A percentile compares a stretch with the other conserved stretches of the same genome.
Conservation (phyloP, 2,329 filamentous ascomycete genomes). For the Trichoderma atroviride region DNA sequence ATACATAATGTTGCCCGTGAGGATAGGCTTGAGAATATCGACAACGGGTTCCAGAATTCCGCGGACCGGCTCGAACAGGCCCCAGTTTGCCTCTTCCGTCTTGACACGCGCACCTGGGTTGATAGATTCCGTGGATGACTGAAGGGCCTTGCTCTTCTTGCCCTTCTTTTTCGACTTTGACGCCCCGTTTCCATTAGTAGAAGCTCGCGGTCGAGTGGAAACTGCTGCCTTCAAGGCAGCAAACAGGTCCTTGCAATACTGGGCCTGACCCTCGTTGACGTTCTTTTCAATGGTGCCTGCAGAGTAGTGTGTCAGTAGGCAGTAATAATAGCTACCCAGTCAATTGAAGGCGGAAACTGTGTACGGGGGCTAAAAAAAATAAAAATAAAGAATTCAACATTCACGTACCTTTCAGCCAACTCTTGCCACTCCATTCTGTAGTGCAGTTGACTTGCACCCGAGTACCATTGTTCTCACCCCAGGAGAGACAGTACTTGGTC, state of each 20-base stretch:
- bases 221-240: slow-evolving; percentile 74
- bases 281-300: slow-evolving; percentile 93
- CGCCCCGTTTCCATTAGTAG: slow-evolving; percentile 49
- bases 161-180: slow-evolving; percentile 65
- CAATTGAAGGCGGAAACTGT: background rate
- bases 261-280: slow-evolving; percentile 83
- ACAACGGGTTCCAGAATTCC: slow-evolving; percentile 69
- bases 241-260: slow-evolving; percentile 80
- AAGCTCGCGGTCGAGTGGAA: slow-evolving; percentile 61
- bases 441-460: slow-evolving; percentile 84
- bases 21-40: slow-evolving; percentile 69
- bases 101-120: slow-evolving; percentile 47
- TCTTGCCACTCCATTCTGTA: slow-evolving; percentile 96
- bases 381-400: background rate
- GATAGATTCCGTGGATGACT: slow-evolving; percentile 48
- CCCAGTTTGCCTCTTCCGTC: slow-evolving; percentile 64
- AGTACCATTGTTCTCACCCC: slow-evolving; percentile 85
- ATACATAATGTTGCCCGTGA: slow-evolving; percentile 78
- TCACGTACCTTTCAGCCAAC: slow-evolving; percentile 86
- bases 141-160: slow-evolving; percentile 54
- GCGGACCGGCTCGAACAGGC: slow-evolving; percentile 77
- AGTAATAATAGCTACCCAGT: background rate
- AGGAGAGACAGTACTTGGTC: slow-evolving; percentile 91
- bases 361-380: background rate
- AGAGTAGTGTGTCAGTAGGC: slow-evolving; percentile 36